phyloP scores from a whole-genome alignment of 495 filamentous ascomycete genomes.

The Tuber melanosporum region DNA sequence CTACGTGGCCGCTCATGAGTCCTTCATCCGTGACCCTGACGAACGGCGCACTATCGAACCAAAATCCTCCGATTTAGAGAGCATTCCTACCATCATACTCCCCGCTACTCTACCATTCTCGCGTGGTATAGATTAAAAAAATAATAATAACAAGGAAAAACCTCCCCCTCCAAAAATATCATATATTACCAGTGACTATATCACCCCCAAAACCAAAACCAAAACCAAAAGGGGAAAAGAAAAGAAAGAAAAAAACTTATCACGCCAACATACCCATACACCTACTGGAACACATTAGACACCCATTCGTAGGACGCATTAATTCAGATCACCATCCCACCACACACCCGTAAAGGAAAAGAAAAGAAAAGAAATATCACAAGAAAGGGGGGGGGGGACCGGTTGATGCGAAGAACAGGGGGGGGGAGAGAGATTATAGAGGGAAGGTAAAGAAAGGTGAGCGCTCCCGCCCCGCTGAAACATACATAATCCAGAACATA shows the following conservation, averaged over 20 bases:
- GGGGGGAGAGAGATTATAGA: neutral
- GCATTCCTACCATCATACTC: neutral
- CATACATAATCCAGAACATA: neutral
- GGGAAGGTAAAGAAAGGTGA: neutral
- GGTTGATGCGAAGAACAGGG: neutral
- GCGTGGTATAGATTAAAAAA: neutral
- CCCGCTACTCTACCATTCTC: neutral
- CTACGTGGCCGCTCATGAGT: neutral
- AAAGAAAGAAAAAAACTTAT: neutral
- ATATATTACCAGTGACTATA: neutral
- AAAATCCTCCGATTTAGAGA: neutral
- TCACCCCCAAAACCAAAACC: neutral
- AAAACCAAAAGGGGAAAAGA: neutral
- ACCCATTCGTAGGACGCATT: neutral
- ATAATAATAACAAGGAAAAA: neutral
- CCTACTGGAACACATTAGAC: neutral
- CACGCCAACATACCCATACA: neutral
- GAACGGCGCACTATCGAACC: neutral
- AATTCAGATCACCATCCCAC: neutral
- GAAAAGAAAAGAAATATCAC: neutral
- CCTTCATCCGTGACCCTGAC: neutral
- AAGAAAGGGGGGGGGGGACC: neutral
- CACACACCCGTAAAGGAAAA: neutral
- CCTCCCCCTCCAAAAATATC: neutral
- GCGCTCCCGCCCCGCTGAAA: neutral